These are phyloP conservation scores for Nakataea oryzae DNA, from an alignment of 2,329 filamentous ascomycete genomes.

Conservation along the genomic window DNA sequence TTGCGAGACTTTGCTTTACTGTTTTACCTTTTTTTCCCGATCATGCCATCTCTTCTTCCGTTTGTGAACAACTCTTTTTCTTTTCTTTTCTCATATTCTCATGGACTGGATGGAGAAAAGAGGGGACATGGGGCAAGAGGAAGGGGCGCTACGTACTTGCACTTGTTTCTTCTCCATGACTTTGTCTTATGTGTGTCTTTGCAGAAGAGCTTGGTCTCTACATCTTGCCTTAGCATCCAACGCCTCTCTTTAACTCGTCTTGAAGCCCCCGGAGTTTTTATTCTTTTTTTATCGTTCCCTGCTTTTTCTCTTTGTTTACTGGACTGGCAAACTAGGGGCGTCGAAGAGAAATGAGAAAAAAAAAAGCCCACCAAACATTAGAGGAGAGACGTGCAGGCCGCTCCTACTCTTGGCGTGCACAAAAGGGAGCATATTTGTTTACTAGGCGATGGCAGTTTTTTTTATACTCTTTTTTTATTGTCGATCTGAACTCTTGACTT, in stretches of 20 bases:
- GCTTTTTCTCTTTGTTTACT: background rate
- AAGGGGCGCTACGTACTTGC: background rate
- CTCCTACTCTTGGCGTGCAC: background rate
- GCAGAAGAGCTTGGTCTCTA: background rate
- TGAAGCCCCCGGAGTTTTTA: background rate
- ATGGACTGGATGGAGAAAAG: no score
- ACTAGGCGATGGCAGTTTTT: background rate
- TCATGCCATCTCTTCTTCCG: no score
- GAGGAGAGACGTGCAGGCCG: background rate
- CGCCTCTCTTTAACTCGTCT: background rate
- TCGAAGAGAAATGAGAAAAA: background rate
- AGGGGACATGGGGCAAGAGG: no score
- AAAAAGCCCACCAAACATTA: background rate
- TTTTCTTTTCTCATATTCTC: background rate
- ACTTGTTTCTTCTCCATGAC: background rate
- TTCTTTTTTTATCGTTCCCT: conserved; percentile 1
- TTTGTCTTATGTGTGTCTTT: background rate
- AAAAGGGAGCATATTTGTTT: background rate
- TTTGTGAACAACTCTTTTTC: background rate
- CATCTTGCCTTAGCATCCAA: background rate
- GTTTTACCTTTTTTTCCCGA: no score
- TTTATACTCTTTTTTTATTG: no score
- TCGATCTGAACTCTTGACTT: no score
- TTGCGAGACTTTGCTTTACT: no score
- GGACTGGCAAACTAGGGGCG: background rate